Evolutionary conservation across 306 rosid species (phyloP).

Genomic region (Cucumis cinereus): DNA sequence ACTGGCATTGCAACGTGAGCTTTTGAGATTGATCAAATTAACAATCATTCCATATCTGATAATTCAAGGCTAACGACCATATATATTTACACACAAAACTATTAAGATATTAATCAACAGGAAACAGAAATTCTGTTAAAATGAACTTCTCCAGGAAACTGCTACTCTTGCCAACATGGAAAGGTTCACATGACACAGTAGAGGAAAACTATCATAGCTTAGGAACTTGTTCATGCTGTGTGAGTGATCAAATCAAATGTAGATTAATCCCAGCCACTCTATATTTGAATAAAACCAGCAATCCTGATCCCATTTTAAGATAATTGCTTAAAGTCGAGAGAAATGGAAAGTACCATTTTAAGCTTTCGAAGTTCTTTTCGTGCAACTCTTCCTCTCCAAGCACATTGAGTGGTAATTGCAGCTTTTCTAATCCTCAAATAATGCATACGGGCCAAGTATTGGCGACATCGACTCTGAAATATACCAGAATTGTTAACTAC

Average conservation of each 20-base stretch:
- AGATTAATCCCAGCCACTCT: background rate
- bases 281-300: background rate
- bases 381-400: conserved; percentile 56
- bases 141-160: background rate
- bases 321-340: background rate
- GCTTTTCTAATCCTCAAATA: conserved; percentile 39
- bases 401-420: conserved; percentile 47
- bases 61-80: background rate
- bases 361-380: conserved; percentile 56
- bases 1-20: background rate
- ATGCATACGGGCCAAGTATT: conserved; percentile 18
- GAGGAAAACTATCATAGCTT: background rate
- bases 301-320: background rate
- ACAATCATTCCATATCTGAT: background rate
- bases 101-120: background rate
- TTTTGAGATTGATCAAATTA: background rate
- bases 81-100: background rate
- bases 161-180: background rate
- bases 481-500: conserved; percentile 6
- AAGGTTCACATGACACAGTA: background rate
- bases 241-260: background rate
- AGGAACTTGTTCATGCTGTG: background rate
- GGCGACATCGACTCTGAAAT: conserved; percentile 44
- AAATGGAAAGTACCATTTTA: conserved; percentile 34
- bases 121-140: background rate